Evolutionary conservation across 148 eudicot species (phyloP), one percentile per base, ranked within the genome.

Genomic region (Tetragonia tetragonoides): DNA sequence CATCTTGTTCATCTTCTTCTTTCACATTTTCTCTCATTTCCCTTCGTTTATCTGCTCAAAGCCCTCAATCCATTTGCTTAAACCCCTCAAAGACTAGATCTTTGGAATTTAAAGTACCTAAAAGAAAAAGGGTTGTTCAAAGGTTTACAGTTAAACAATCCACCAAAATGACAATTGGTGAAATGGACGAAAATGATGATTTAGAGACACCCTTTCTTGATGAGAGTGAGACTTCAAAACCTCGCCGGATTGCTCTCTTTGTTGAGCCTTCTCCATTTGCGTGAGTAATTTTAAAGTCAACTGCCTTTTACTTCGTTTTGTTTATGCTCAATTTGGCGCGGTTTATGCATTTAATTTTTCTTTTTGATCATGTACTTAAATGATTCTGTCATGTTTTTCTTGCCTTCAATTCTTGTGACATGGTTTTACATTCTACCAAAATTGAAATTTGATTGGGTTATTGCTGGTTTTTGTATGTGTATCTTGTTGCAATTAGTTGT

Each of bases 241-340:
- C 99, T 76, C 88, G 96, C 41, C 87, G 99, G 14, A 95, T 95
- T 78, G 99, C 94, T 80, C 96, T 95, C 77, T 95, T 95, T 84
- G 96, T 95, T 39, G 99, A 95, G 94, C 99, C 99, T 67, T 95
- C 99, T 73, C 99, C 99, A 3, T 95, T 95, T 79, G 86, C 99
- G 99, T 95, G 84, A 91, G 97, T 91, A 34, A 57, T 18, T 49
- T 40, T 20, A 49, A 10, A 34, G 21, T 76, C 66, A 23, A 57
- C 51, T 44, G n/a, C 51, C 23, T 60, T 54, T 65, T 40, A 57
- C 51, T 44, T 15, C 51, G 16, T 60, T 54, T 65, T 40, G 15
- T 72, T 49, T 9, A 42, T 11, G 9, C 20, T 16, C 10, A 10
- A 15, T 68, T n/a, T 20, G 56, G 18, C 11, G 21, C 23, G 37